Percentiles rank a stretch among this genome's conserved stretches.
phyloP scores from a whole-genome alignment of 2,329 filamentous ascomycete genomes.

The Talaromyces sp. region DNA sequence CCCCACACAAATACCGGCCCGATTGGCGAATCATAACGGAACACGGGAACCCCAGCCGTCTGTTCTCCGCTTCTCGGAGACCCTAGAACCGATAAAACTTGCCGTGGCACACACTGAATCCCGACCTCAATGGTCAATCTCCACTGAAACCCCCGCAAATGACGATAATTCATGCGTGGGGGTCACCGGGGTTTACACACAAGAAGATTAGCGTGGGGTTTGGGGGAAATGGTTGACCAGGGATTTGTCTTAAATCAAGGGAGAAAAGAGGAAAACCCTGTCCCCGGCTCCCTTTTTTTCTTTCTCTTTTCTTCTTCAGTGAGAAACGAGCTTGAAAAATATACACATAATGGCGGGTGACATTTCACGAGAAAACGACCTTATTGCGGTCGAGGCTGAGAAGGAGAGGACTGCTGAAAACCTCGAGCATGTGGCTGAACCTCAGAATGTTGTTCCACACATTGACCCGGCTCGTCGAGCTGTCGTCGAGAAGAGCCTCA shows the following conservation, averaged over 20 bases:
- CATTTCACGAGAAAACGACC: conserved; percentile 20
- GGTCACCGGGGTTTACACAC: conserved; percentile 12
- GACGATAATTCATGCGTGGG: conserved; percentile 19
- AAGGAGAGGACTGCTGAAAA: conserved; percentile 22
- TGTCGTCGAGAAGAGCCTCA: conserved; percentile 29
- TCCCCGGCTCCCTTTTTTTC: conserved; percentile 4
- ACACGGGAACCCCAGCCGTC: conserved; percentile 1
- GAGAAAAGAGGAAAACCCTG: conserved; percentile 5
- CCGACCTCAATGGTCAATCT: conserved; percentile 9
- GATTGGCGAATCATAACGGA: conserved; percentile 6
- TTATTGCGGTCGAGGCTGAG: conserved; percentile 19
- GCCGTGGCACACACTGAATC: conserved; percentile 5
- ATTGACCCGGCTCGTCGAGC: conserved; percentile 27
- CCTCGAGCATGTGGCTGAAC: conserved; percentile 22
- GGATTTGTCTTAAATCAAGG: not conserved
- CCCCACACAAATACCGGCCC: conserved; percentile 7
- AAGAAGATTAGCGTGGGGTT: conserved; percentile 7
- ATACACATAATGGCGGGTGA: conserved; percentile 22
- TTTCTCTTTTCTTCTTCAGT: conserved; percentile 8
- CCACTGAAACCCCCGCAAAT: conserved; percentile 16
- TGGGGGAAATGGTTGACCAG: conserved; percentile 1
- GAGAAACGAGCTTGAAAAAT: conserved; percentile 8
- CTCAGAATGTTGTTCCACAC: conserved; percentile 10
- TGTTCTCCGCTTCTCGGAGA: conserved; percentile 12
- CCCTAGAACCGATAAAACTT: conserved; percentile 4